These are phyloP conservation scores for Pichia manshurica DNA, from an alignment of 805 yeast species.

Conservation along the genomic window DNA sequence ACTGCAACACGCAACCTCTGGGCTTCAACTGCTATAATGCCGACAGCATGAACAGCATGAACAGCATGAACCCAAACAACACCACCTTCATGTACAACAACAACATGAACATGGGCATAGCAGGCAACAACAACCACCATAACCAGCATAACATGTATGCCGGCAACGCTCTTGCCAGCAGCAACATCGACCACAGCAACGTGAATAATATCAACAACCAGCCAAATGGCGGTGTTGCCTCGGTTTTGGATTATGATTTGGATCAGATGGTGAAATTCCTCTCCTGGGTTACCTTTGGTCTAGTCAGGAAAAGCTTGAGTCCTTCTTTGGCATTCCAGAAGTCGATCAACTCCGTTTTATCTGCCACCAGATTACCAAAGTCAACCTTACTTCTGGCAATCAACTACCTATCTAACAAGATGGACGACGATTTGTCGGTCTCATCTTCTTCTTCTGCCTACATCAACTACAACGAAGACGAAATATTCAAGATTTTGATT, in stretches of 20 bases:
- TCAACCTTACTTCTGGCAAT: constrained; percentile 75
- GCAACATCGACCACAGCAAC: background rate
- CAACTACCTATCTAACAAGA: constrained; percentile 63
- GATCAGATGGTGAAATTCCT: constrained; percentile 74
- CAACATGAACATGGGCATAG: background rate
- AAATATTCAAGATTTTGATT: constrained; percentile 51
- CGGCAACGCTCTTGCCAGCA: background rate
- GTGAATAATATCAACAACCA: constrained; percentile 12
- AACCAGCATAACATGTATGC: background rate
- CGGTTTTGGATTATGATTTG: constrained; percentile 75
- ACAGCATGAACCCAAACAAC: background rate
- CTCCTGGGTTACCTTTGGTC: constrained; percentile 65
- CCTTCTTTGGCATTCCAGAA: constrained; percentile 49
- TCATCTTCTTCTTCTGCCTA: constrained; percentile 3
- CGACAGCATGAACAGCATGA: background rate
- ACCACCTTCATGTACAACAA: background rate
- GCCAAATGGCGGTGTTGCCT: constrained; percentile 66
- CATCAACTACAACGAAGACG: constrained; percentile 27
- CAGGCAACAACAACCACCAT: too few species aligned
- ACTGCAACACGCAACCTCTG: background rate
- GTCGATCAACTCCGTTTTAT: constrained; percentile 60
- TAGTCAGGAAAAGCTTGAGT: constrained; percentile 47
- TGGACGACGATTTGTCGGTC: constrained; percentile 33
- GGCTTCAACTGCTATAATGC: background rate
- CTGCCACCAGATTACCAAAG: constrained; percentile 84